These are phyloP conservation scores for Inosperma sp. DNA, from an alignment of 768 basidiomycete genomes.

Conservation along the genomic window DNA sequence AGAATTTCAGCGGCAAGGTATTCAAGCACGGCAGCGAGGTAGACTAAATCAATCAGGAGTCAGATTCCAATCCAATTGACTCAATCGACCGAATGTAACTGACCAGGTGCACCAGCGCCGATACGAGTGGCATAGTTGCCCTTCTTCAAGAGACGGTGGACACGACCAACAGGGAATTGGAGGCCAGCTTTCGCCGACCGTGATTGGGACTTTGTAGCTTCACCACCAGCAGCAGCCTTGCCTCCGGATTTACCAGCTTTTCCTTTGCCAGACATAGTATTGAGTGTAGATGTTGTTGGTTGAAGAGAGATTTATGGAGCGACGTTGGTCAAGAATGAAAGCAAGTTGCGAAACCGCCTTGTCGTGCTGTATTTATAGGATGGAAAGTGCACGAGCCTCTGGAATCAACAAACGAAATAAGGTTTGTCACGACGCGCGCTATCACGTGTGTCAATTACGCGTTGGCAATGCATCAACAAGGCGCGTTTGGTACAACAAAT, in stretches of 20 bases:
- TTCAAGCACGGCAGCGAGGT: constrained; percentile 88
- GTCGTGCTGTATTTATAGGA: constrained; percentile 37
- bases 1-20: constrained; percentile 94
- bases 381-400: constrained; percentile 24
- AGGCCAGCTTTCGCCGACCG: constrained; percentile 75
- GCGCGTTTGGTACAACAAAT: constrained; percentile 38
- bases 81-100: constrained; percentile 14
- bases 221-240: constrained; percentile 62
- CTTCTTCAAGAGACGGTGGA: constrained; percentile 84
- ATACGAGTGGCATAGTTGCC: constrained; percentile 89
- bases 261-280: constrained; percentile 44
- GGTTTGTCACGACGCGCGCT: constrained; percentile 14
- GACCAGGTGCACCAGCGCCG: constrained; percentile 84
- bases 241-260: constrained; percentile 43
- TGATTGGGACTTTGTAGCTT: constrained; percentile 67
- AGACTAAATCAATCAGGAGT: constrained; percentile 45
- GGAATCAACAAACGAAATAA: constrained; percentile 30
- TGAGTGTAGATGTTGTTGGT: constrained; percentile 11
- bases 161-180: constrained; percentile 91
- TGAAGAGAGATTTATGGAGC: constrained; percentile 15
- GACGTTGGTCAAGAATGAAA: constrained; percentile 15
- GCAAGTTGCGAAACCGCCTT: constrained; percentile 20
- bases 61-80: constrained; percentile 21
- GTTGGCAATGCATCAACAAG: constrained; percentile 44
- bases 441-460: constrained; percentile 32